Evolutionary conservation across 306 rosid genomes (phyloP).

Genomic region (Sindora glabra): DNA sequence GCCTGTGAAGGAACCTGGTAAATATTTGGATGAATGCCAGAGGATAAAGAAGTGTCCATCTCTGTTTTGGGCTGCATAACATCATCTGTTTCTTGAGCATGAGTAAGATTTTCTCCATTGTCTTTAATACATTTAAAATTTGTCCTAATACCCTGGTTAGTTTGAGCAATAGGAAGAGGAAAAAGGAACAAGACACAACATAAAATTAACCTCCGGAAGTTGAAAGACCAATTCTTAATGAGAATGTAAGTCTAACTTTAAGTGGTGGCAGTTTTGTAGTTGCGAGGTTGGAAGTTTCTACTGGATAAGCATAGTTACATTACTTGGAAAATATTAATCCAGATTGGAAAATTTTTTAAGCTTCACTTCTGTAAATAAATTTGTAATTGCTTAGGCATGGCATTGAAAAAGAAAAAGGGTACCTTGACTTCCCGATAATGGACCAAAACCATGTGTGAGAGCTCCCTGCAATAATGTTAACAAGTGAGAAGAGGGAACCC

Average conservation of each 20-base stretch:
- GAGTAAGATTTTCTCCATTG: slow-evolving; percentile 34
- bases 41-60: slow-evolving; percentile 44
- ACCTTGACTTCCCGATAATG: slow-evolving; percentile 84
- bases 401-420: no score
- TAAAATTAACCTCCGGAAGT: neutral
- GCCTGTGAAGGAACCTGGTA: slow-evolving; percentile 46
- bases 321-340: neutral
- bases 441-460: slow-evolving; percentile 80
- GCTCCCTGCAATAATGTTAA: slow-evolving; percentile 50
- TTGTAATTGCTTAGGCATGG: no score
- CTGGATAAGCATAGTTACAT: neutral
- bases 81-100: slow-evolving; percentile 27
- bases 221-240: neutral
- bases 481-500: slow-evolving; percentile 16
- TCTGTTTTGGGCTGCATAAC: slow-evolving; percentile 25
- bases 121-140: slow-evolving; percentile 33
- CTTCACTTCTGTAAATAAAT: no score
- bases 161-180: slow-evolving; percentile 14
- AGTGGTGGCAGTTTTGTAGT: neutral
- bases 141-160: slow-evolving; percentile 56
- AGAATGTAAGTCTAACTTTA: neutral
- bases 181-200: neutral
- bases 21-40: slow-evolving; percentile 34
- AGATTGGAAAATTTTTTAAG: no score
- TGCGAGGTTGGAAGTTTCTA: neutral